Evolutionary conservation across 73 alveolate species (phyloP), one percentile per base, ranked within the genome.

Genomic region (Symbiodinium natans): DNA sequence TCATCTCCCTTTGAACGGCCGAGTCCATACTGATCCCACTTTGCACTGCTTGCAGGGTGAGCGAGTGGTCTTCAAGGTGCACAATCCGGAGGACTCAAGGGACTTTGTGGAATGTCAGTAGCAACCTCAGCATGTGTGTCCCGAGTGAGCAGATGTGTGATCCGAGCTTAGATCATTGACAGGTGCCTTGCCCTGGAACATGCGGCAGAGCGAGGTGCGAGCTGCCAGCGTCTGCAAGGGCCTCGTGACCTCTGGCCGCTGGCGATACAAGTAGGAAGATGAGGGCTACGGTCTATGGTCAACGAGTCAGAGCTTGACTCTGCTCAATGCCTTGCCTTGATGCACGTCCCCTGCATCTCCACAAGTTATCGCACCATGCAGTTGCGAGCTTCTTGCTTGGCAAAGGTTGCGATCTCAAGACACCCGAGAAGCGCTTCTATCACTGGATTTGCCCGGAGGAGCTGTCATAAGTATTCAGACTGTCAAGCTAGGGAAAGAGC

Each of bases 371-470:
- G n/a, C n/a, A 46, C 59, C 59, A 46, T 46, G 59, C 6, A 46
- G n/a, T n/a, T n/a, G n/a, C n/a, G n/a, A 9, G 59, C 59, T 9
- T 46, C 59, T 13, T 46, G 59, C 80, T 63, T 29, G 40, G 40
- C 80, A 63, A 6, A 63, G 80, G 80, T 63, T 63, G 33, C 80
- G 80, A 63, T 63, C 80, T 29, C 80, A 63, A 63, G 80, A 63
- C 80, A 63, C 80, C 11, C 36, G 36, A 2, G 80, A 63, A 36
- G 80, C 80, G 9, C 80, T 63, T 25, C 4, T 63, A 36, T 2
- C 80, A 9, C 19, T 63, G 36, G 80, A 63, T 29, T 29, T 63
- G 9, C 80, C 80, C 0, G 80, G 33, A 63, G 80, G 36, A 63
- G 80, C n/a, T n/a, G n/a, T n/a, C n/a, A n/a, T n/a, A n/a, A n/a